A percentile compares a stretch with the other conserved stretches of the same genome.
Conservation (phyloP, 768 basidiomycete genomes). For the Psilocybe cyanescens region DNA sequence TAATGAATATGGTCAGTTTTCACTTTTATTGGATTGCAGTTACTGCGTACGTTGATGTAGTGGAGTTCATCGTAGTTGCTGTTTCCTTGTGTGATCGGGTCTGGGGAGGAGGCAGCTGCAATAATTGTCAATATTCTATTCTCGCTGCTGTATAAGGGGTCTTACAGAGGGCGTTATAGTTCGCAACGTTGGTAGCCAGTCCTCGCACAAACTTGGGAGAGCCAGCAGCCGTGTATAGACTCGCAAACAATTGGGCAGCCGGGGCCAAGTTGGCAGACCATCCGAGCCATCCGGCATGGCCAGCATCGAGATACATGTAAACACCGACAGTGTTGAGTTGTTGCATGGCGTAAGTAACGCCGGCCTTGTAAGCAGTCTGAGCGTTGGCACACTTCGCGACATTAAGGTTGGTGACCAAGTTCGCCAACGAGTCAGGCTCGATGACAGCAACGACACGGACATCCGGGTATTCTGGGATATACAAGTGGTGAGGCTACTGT, state of each 20-base stretch:
- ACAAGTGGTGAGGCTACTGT: not conserved
- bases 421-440: constrained; percentile 71
- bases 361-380: constrained; percentile 52
- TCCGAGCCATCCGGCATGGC: constrained; percentile 69
- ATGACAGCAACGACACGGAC: constrained; percentile 68
- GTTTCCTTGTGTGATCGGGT: constrained; percentile 64
- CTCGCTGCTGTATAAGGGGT: not conserved
- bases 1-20: constrained; percentile 14
- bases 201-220: constrained; percentile 63
- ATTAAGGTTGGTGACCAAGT: constrained; percentile 69
- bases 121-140: constrained; percentile 35
- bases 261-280: constrained; percentile 68
- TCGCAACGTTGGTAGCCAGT: constrained; percentile 61
- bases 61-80: constrained; percentile 63
- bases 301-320: constrained; percentile 66
- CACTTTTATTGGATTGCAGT: not conserved
- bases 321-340: constrained; percentile 59
- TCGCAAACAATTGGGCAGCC: constrained; percentile 57
- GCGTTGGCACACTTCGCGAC: constrained; percentile 60
- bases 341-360: constrained; percentile 59
- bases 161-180: constrained; percentile 46
- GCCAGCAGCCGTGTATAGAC: constrained; percentile 53
- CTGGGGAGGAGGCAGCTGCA: constrained; percentile 49
- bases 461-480: constrained; percentile 50
- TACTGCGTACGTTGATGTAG: constrained; percentile 52